Conservation (phyloP, 2,329 filamentous ascomycete genomes). For the Orbilia brochopaga region DNA sequence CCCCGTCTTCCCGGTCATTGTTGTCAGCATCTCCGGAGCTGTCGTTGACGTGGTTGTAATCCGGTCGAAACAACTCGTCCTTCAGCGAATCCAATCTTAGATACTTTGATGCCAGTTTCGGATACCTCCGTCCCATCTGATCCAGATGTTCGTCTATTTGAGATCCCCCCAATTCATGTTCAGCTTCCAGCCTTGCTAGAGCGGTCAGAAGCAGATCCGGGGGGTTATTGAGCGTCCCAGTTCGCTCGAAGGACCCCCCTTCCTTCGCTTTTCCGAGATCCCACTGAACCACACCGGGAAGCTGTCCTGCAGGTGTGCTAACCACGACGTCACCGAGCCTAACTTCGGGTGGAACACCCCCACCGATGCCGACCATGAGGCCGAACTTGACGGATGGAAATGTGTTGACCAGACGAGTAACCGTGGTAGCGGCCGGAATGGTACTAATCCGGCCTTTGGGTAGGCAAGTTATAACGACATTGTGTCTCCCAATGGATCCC, state of each 20-base stretch:
- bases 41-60: slow-evolving; percentile 4
- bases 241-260: slow-evolving; percentile 50
- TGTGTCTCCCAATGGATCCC: background rate
- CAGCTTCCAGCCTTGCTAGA: slow-evolving; percentile 41
- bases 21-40: background rate
- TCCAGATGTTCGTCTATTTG: slow-evolving; percentile 52
- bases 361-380: slow-evolving; percentile 10
- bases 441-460: background rate
- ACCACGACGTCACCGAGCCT: slow-evolving; percentile 55
- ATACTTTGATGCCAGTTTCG: slow-evolving; percentile 48
- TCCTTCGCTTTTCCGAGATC: slow-evolving; percentile 52
- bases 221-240: slow-evolving; percentile 51
- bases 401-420: background rate
- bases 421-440: background rate
- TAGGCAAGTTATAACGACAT: slow-evolving; percentile 4
- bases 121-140: slow-evolving; percentile 47
- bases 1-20: background rate
- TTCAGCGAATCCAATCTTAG: slow-evolving; percentile 41
- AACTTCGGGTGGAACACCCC: background rate
- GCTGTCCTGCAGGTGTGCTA: slow-evolving; percentile 31
- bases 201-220: slow-evolving; percentile 52
- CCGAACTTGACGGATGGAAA: slow-evolving; percentile 9
- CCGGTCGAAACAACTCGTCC: slow-evolving; percentile 45
- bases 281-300: slow-evolving; percentile 54
- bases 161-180: slow-evolving; percentile 41